Percentiles rank a stretch among this genome's conserved stretches.
Evolutionary conservation across 2,329 filamentous ascomycete species (phyloP).

Genomic region (Aureobasidium sp.): DNA sequence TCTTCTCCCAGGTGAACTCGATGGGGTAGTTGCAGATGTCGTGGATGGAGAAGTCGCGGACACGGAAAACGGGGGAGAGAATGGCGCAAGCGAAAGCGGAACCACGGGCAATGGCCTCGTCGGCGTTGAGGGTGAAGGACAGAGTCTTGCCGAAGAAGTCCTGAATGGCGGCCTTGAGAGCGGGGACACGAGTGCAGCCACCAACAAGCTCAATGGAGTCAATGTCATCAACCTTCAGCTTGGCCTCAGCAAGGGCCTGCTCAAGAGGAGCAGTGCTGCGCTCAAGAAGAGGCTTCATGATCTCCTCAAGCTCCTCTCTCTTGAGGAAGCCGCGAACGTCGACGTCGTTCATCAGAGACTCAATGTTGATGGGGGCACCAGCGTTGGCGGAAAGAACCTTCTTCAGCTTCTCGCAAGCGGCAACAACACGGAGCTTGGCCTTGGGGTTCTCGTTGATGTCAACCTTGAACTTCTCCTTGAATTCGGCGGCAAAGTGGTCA

Average conservation of each 20-base stretch:
- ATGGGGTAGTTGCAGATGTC: constrained; percentile 98
- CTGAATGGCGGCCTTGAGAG: constrained; percentile 83
- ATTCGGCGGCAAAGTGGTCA: constrained; percentile 91
- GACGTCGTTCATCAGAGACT: constrained; percentile 97
- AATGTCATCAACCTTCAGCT: constrained; percentile 84
- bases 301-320: constrained; percentile 85
- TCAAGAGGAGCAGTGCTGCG: constrained; percentile 69
- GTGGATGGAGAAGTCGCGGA: constrained; percentile 95
- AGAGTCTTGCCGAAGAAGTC: constrained; percentile 86
- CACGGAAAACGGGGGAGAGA: constrained; percentile 93
- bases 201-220: constrained; percentile 90
- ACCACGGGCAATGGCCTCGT: constrained; percentile 91
- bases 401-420: constrained; percentile 94
- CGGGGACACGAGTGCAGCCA: constrained; percentile 86
- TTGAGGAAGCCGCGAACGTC: constrained; percentile 86
- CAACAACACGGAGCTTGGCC: constrained; percentile 76
- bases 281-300: constrained; percentile 75
- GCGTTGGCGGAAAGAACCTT: constrained; percentile 96
- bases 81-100: constrained; percentile 98
- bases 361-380: constrained; percentile 86
- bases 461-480: constrained; percentile 96
- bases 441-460: constrained; percentile 88
- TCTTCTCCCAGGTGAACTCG: constrained; percentile 99
- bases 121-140: constrained; percentile 95
- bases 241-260: constrained; percentile 88